Conservation (phyloP, 495 filamentous ascomycete species). For the Usnea hakonensis region DNA sequence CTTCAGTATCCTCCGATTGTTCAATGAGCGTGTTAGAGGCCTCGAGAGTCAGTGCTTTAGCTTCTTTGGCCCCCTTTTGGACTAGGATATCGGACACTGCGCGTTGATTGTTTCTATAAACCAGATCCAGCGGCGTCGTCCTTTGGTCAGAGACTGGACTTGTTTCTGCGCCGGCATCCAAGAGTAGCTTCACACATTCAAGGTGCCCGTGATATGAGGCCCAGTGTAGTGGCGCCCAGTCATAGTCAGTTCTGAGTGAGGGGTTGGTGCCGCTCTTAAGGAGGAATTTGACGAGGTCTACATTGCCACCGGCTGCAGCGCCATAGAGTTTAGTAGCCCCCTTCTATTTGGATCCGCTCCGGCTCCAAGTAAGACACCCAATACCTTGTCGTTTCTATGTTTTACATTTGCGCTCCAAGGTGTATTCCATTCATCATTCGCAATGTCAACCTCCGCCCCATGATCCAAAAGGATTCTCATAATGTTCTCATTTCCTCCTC, state of each 20-base stretch:
- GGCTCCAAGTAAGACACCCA: conserved; percentile 17
- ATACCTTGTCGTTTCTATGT: conserved; percentile 5
- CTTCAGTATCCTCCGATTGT: not conserved
- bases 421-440: conserved; percentile 20
- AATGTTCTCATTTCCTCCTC: conserved; percentile 8
- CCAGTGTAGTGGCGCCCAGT: conserved; percentile 19
- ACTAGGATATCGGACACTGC: not conserved
- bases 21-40: not conserved
- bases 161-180: conserved; percentile 64
- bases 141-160: conserved; percentile 25
- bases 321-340: conserved; percentile 15
- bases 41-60: not conserved
- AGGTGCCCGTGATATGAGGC: conserved; percentile 13
- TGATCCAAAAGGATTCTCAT: conserved; percentile 13
- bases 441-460: conserved; percentile 10
- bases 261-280: conserved; percentile 22
- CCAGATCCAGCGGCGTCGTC: conserved; percentile 11
- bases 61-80: not conserved
- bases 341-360: conserved; percentile 21
- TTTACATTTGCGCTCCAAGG: conserved; percentile 22
- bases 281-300: conserved; percentile 17
- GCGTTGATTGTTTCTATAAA: not conserved
- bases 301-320: conserved; percentile 13
- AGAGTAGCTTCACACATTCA: conserved; percentile 44
- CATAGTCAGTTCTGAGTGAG: conserved; percentile 17